These are phyloP conservation scores for Chlamydomonas reinhardtii DNA, from an alignment of 163 green algal species.

Conservation along the genomic window DNA sequence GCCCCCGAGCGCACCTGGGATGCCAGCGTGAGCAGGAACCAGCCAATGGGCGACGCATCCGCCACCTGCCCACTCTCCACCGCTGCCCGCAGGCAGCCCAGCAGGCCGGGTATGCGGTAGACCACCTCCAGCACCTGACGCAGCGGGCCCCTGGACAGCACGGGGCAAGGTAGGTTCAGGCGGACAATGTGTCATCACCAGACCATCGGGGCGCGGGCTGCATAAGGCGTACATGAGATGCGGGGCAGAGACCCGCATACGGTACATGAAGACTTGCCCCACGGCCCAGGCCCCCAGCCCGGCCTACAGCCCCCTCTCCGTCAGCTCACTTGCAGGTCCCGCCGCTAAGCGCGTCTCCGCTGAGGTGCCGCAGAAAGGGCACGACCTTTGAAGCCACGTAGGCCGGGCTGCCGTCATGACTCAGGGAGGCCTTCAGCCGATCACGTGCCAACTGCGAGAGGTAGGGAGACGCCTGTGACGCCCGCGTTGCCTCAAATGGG, in stretches of 20 bases:
- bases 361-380: constrained; percentile 45
- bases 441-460: background rate
- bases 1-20: too few species aligned
- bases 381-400: constrained; percentile 27
- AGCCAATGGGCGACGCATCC: constrained; percentile 40
- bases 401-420: background rate
- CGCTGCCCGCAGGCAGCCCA: background rate
- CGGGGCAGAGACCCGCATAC: too few species aligned
- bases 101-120: constrained; percentile 49
- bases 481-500: too few species aligned
- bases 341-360: constrained; percentile 42
- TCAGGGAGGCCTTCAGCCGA: constrained; percentile 38
- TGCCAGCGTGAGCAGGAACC: constrained; percentile 52
- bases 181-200: too few species aligned
- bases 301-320: too few species aligned
- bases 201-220: too few species aligned
- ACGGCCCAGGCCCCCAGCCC: too few species aligned
- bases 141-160: constrained; percentile 30
- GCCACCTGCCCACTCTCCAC: background rate
- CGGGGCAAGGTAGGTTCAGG: too few species aligned
- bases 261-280: too few species aligned
- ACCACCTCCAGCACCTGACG: constrained; percentile 40
- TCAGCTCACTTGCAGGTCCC: background rate
- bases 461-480: too few species aligned
- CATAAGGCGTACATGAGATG: too few species aligned